Evolutionary conservation across 257 asterid genomes (phyloP), one percentile per base, ranked within the genome.

Genomic region (Paulownia fortunei): DNA sequence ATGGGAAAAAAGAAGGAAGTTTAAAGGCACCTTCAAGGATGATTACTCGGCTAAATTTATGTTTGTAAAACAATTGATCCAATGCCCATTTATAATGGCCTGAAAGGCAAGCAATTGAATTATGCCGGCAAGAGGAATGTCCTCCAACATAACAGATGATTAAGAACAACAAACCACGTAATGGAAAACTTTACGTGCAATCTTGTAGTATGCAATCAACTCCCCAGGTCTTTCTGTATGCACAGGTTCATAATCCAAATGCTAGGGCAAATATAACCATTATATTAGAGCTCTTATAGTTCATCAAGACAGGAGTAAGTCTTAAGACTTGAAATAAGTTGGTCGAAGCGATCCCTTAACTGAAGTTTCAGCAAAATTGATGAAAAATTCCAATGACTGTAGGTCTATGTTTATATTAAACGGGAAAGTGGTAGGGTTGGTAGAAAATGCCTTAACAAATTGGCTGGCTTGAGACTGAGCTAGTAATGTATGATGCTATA

Each of bases 51-150:
- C 84, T 87, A 82, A 96, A 96, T 42, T 92, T 92, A 82, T 92
- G 97, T 79, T 87, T 82, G 89, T 93, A 88, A 83, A 96, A 96
- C 84, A 96, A 86, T 69, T 96, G 88, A 81, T 96, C 99, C 88
- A 96, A 81, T 76, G 98, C 99, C 99, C 99, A 96, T 64, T 96
- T 96, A 89, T 96, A 96, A 83, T 96, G 99, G 69, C 97, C 99
- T 96, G 85, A 80, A 83, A 69, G 62, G 62, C 69, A 59, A 64
- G 79, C 54, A 67, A 72, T 54, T 24, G 60, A 36, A 69, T 63
- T 46, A 52, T 82, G 39, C 49, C 41, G 41, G 69, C 64, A 79
- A 74, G 65, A 76, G 64, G 39, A 75, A 34, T 74, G 16, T 66
- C 81, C 32, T 66, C 81, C 44, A 49, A 82, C 76, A 39, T 11